Conservation (phyloP, 768 basidiomycete genomes). For the Hericium alpestre region DNA sequence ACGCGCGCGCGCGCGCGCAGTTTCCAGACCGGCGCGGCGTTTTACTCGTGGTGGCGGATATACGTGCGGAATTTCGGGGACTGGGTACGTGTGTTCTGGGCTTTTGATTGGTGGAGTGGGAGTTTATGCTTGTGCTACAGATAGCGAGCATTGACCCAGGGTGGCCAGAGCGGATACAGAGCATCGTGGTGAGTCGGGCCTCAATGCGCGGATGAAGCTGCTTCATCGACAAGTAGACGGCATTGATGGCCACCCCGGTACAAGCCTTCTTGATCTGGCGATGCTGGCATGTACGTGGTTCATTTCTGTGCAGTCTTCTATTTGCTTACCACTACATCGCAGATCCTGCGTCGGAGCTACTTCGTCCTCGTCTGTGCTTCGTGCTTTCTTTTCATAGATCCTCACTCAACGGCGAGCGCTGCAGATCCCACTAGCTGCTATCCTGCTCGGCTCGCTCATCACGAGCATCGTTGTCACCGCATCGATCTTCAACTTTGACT, state of each 20-base stretch:
- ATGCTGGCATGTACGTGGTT: neutral
- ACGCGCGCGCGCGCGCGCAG: neutral
- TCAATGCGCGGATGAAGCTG: neutral
- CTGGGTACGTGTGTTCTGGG: slow-evolving; percentile 11
- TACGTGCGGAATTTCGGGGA: slow-evolving; percentile 17
- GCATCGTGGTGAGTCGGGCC: neutral
- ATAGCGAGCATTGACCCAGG: neutral
- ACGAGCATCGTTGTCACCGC: neutral
- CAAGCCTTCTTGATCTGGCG: slow-evolving; percentile 1
- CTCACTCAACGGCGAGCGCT: neutral
- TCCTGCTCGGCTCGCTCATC: neutral
- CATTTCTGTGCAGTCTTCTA: neutral
- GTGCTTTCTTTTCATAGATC: neutral
- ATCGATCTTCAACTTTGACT: neutral
- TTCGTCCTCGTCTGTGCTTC: neutral
- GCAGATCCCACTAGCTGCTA: neutral
- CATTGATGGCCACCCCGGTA: slow-evolving; percentile 1
- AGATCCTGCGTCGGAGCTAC: neutral
- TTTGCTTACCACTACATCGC: neutral
- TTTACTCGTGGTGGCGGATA: slow-evolving; percentile 15
- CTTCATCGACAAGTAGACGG: neutral
- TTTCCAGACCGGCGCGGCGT: slow-evolving; percentile 14
- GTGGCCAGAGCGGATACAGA: neutral
- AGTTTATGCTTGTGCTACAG: neutral
- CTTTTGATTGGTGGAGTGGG: neutral